Evolutionary conservation across 805 yeast genomes (phyloP).

Genomic region (Kodamaea lidongshanica): DNA sequence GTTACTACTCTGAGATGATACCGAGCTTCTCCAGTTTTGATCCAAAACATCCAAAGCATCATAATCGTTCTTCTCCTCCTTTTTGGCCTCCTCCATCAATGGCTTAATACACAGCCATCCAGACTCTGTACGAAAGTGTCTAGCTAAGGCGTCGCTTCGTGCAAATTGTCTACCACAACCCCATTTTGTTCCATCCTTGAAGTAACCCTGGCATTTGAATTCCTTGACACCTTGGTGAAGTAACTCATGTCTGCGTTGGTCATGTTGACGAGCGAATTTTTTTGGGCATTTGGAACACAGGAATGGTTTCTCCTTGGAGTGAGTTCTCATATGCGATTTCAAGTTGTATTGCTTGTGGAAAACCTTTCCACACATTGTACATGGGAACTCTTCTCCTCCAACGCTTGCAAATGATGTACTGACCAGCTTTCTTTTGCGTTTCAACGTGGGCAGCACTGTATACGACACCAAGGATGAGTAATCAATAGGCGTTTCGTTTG

Average conservation of each 20-base stretch:
- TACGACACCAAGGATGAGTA: conserved; percentile 30
- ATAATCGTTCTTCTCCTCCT: conserved; percentile 15
- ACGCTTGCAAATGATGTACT: not conserved
- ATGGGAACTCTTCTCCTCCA: conserved; percentile 23
- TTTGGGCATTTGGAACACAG: conserved; percentile 58
- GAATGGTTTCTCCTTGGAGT: conserved; percentile 66
- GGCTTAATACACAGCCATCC: conserved; percentile 67
- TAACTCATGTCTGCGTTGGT: conserved; percentile 67
- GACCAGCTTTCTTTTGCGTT: conserved; percentile 11
- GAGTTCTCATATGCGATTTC: conserved; percentile 44
- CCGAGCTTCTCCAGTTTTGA: too few species aligned
- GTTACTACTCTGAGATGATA: too few species aligned
- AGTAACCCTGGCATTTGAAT: conserved; percentile 58
- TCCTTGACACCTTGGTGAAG: conserved; percentile 70
- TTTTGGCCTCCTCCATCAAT: conserved; percentile 53
- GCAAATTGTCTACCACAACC: conserved; percentile 74
- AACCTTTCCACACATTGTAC: conserved; percentile 39
- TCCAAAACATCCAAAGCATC: too few species aligned
- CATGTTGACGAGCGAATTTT: conserved; percentile 73
- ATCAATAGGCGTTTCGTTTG: conserved; percentile 18
- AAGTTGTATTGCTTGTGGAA: conserved; percentile 46
- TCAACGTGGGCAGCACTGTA: conserved; percentile 28
- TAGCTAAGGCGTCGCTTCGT: conserved; percentile 68
- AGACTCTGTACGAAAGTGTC: conserved; percentile 71
- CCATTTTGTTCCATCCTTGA: conserved; percentile 61